Percentiles rank a stretch among this genome's conserved stretches.
These are phyloP conservation scores for Wickerhamiella shivajii DNA, from an alignment of 805 yeast species.

Conservation along the genomic window DNA sequence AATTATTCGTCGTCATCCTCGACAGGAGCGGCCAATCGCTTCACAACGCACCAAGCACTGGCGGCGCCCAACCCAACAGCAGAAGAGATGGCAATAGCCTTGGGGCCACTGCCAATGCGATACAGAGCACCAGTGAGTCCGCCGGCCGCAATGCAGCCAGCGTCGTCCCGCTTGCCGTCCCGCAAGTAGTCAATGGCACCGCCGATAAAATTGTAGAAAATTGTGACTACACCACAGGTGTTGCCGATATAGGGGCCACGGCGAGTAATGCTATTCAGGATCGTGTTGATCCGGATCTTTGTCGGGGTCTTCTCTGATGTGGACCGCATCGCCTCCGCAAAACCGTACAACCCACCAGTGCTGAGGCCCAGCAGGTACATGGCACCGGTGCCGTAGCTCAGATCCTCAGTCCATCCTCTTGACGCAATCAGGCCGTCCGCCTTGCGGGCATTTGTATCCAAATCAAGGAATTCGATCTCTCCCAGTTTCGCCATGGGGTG, in stretches of 20 bases:
- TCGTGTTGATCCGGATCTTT: conserved; percentile 73
- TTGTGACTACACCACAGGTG: conserved; percentile 85
- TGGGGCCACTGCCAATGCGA: conserved; percentile 69
- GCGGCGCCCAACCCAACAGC: conserved; percentile 81
- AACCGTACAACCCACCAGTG: conserved; percentile 77
- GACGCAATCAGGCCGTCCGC: conserved; percentile 84
- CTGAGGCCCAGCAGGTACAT: conserved; percentile 75
- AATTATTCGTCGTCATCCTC: conserved; percentile 11
- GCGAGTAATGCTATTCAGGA: conserved; percentile 81
- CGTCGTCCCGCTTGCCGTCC: conserved; percentile 81
- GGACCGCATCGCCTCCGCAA: conserved; percentile 69
- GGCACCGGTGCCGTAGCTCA: conserved; percentile 96
- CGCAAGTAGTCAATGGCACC: conserved; percentile 52
- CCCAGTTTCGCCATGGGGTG: conserved; percentile 88
- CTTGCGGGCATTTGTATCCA: conserved; percentile 34
- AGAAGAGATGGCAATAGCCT: conserved; percentile 78
- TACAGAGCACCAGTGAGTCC: conserved; percentile 85
- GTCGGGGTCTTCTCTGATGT: conserved; percentile 65
- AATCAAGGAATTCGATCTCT: conserved; percentile 77
- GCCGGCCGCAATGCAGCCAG: conserved; percentile 77
- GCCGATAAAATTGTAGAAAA: conserved; percentile 75
- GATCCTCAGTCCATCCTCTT: conserved; percentile 95
- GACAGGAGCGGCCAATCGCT: conserved; percentile 25
- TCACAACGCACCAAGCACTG: conserved; percentile 82
- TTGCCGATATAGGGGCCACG: conserved; percentile 95